These are phyloP conservation scores for Astragalus membranaceus DNA, from an alignment of 306 rosid genomes.

Conservation along the genomic window DNA sequence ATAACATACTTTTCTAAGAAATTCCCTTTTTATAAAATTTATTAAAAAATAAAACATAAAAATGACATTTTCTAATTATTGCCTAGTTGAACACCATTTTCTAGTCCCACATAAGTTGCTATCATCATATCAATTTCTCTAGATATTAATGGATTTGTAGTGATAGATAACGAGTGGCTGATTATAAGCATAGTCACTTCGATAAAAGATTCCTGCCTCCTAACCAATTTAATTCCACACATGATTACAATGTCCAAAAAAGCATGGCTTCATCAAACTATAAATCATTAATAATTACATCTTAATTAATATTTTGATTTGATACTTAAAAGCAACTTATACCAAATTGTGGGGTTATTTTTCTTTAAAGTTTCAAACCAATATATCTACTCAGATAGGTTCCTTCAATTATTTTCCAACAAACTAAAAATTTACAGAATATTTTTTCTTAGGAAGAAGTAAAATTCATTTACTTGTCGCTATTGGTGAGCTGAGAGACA, in stretches of 20 bases:
- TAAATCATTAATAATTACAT: too few species aligned
- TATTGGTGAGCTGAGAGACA: constrained; percentile 24
- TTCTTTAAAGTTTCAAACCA: neutral
- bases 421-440: neutral
- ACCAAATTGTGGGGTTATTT: neutral
- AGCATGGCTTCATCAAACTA: neutral
- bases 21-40: too few species aligned
- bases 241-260: neutral
- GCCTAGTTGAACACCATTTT: neutral
- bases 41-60: too few species aligned
- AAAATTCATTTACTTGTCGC: constrained; percentile 11
- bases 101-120: constrained; percentile 10
- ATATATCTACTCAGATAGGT: neutral
- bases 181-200: neutral
- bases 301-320: neutral
- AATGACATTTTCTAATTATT: neutral
- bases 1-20: too few species aligned
- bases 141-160: constrained; percentile 23
- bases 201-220: constrained; percentile 14
- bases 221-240: neutral
- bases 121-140: constrained; percentile 27
- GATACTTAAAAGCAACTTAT: neutral
- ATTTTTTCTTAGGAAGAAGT: neutral
- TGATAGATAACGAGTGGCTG: constrained; percentile 22
- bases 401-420: neutral